phyloP scores from a whole-genome alignment of 495 filamentous ascomycete species.

The Aspergillus egyptiacus region DNA sequence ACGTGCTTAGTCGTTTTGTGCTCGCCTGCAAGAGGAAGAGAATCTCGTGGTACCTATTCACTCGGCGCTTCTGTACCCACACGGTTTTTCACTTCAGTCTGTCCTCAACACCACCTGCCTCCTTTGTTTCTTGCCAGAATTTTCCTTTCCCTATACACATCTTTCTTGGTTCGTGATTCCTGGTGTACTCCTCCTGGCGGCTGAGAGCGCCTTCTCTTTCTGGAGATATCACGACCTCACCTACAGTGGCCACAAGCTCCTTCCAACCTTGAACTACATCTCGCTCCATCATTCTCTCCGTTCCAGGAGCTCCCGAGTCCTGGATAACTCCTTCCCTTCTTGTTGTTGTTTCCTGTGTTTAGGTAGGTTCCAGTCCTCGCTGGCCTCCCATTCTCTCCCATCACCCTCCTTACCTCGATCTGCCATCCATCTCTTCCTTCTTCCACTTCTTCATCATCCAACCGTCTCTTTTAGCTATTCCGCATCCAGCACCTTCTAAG shows the following conservation, averaged over 20 bases:
- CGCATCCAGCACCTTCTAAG: slow-evolving; percentile 12
- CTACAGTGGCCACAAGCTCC: neutral
- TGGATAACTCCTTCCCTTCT: slow-evolving; percentile 4
- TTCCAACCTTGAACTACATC: neutral
- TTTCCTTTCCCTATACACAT: neutral
- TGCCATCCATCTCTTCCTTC: slow-evolving; percentile 9
- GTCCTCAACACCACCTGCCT: no score
- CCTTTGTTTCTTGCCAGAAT: no score
- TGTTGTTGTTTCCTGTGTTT: slow-evolving; percentile 3
- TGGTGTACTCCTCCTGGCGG: neutral
- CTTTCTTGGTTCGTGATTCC: neutral
- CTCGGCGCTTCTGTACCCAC: no score
- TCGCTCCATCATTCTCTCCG: no score
- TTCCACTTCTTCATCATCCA: slow-evolving; percentile 24
- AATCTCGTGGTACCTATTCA: no score
- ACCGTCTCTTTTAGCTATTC: slow-evolving; percentile 10
- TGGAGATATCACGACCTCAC: neutral
- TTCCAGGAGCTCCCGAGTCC: no score
- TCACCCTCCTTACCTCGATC: neutral
- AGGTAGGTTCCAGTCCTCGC: no score
- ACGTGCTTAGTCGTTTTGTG: no score
- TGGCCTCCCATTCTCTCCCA: slow-evolving; percentile 4
- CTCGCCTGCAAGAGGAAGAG: no score
- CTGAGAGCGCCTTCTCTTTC: neutral
- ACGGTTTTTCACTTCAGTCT: no score